Evolutionary conservation across 345 rosid genomes (phyloP).

Genomic region (Adansonia digitata): DNA sequence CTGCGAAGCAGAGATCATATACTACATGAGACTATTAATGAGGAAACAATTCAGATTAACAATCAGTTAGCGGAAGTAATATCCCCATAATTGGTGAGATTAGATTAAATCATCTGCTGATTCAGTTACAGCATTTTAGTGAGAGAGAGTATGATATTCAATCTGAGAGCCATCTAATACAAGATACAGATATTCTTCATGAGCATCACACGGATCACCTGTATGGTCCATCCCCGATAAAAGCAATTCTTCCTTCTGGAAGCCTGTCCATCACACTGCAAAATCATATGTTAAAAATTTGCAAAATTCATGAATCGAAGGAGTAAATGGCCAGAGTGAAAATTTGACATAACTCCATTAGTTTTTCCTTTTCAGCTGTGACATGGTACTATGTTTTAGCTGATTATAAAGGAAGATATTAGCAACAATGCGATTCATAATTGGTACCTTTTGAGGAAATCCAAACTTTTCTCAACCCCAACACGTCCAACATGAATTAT

Average conservation of each 20-base stretch:
- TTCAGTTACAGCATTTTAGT: neutral
- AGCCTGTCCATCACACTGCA: constrained; percentile 90
- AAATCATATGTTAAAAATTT: constrained; percentile 16
- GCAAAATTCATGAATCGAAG: neutral
- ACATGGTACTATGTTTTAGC: neutral
- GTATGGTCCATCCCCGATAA: constrained; percentile 94
- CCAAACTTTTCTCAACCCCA: constrained; percentile 96
- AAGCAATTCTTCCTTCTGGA: constrained; percentile 83
- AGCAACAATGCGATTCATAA: neutral
- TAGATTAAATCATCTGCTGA: neutral
- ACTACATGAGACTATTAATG: neutral
- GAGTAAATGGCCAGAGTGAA: neutral
- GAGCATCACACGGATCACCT: constrained; percentile 38
- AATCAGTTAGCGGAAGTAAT: neutral
- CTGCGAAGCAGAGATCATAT: constrained; percentile 32
- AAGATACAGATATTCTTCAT: neutral
- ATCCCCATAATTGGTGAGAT: neutral
- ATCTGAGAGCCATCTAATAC: neutral
- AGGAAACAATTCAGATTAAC: neutral
- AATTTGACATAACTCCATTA: too few species aligned
- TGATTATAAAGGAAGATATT: neutral
- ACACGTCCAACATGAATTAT: constrained; percentile 92
- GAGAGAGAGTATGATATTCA: neutral
- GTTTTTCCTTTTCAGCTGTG: neutral
- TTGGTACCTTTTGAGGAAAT: constrained; percentile 75